Percentiles rank a stretch among this genome's conserved stretches.
These are phyloP conservation scores for Phytophthora multivora DNA, from an alignment of 352 stramenopile genomes.

Conservation along the genomic window DNA sequence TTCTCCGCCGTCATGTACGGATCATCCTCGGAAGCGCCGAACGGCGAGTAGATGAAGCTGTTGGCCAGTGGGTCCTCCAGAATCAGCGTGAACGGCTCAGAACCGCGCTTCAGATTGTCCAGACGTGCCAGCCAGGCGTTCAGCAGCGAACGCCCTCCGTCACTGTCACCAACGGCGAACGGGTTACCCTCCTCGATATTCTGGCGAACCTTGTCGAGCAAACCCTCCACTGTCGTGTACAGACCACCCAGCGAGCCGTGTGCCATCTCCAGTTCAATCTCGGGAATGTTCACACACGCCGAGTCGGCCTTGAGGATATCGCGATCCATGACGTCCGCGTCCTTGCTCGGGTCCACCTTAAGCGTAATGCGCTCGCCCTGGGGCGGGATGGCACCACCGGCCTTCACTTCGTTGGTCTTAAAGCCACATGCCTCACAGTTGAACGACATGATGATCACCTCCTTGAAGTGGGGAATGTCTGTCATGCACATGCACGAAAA, in stretches of 20 bases:
- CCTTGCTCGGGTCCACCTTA: constrained; percentile 43
- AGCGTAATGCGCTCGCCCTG: constrained; percentile 85
- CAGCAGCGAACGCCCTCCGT: constrained; percentile 61
- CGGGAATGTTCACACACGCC: constrained; percentile 82
- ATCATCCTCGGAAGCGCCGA: constrained; percentile 55
- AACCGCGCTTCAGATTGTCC: constrained; percentile 60
- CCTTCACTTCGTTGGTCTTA: constrained; percentile 92
- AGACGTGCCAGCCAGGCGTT: constrained; percentile 58
- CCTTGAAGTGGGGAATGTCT: constrained; percentile 95
- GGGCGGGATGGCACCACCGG: constrained; percentile 85
- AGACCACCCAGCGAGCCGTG: constrained; percentile 89
- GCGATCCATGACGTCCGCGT: constrained; percentile 76
- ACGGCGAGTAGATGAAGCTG: constrained; percentile 88
- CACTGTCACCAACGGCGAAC: constrained; percentile 83
- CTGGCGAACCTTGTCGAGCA: constrained; percentile 87
- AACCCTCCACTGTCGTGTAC: constrained; percentile 94
- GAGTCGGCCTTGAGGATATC: constrained; percentile 95
- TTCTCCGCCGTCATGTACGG: constrained; percentile 75
- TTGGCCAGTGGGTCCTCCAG: constrained; percentile 92
- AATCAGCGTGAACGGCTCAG: constrained; percentile 88
- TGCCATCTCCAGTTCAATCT: constrained; percentile 92
- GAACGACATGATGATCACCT: constrained; percentile 94
- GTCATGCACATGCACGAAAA: constrained; percentile 91
- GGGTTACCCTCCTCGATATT: constrained; percentile 81
- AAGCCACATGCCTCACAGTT: constrained; percentile 93